A percentile compares a stretch with the other conserved stretches of the same genome.
These are phyloP conservation scores for Nasturtium officinale DNA, from an alignment of 345 rosid genomes.

Conservation along the genomic window DNA sequence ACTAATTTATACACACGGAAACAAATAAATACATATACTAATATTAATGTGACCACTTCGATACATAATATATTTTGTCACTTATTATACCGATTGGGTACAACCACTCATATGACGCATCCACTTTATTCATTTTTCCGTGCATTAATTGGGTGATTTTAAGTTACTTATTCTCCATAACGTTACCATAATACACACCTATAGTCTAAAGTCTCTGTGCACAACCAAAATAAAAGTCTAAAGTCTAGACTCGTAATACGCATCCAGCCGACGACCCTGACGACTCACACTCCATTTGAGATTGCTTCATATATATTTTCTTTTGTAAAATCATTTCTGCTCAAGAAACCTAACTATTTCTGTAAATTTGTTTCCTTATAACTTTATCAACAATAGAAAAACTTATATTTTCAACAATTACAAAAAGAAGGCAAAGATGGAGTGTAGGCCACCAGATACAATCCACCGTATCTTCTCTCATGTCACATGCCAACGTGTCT, in stretches of 20 bases:
- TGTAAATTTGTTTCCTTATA: not conserved
- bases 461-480: constrained; percentile 37
- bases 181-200: not conserved
- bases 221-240: not conserved
- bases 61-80: constrained; percentile 20
- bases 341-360: not conserved
- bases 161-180: not conserved
- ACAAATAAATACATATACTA: constrained; percentile 21
- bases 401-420: not conserved
- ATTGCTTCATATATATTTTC: not conserved
- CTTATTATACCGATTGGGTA: constrained; percentile 29
- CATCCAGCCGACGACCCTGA: constrained; percentile 3
- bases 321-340: not conserved
- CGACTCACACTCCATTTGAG: not conserved
- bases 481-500: constrained; percentile 42
- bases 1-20: constrained; percentile 38
- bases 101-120: constrained; percentile 33
- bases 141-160: not conserved
- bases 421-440: not conserved
- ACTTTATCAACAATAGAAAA: not conserved
- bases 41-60: constrained; percentile 18
- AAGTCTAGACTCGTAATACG: not conserved
- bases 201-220: not conserved
- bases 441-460: constrained; percentile 30
- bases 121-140: not conserved